Evolutionary conservation across 2,329 filamentous ascomycete genomes (phyloP).

Genomic region (Microthyrium microscopicum): DNA sequence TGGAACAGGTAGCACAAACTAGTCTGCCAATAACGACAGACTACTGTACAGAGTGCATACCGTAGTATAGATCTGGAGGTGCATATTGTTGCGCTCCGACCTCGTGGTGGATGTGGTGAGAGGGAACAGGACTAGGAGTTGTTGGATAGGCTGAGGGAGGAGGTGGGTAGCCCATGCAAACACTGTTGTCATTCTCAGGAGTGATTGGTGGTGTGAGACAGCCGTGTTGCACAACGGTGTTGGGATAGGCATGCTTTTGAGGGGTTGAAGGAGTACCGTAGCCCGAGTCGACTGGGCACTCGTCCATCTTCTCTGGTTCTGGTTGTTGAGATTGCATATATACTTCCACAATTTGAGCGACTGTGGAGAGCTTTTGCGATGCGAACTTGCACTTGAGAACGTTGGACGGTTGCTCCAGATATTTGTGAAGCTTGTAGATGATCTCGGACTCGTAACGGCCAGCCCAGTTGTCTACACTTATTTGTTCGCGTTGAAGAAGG

Average conservation of each 20-base stretch:
- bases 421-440: conserved; percentile 45
- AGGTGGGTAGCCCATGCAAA: conserved; percentile 17
- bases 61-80: no score
- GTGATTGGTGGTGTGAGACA: conserved; percentile 79
- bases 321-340: conserved; percentile 38
- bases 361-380: conserved; percentile 46
- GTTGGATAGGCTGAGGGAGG: no score
- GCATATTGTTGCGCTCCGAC: no score
- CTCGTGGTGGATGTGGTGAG: no score
- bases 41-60: no score
- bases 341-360: conserved; percentile 46
- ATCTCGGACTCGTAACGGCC: conserved; percentile 53
- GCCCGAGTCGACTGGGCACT: no score
- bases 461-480: conserved; percentile 60
- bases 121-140: no score
- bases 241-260: conserved; percentile 52
- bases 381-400: conserved; percentile 54
- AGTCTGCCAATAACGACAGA: no score
- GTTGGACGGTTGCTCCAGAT: conserved; percentile 49
- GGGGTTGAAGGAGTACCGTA: conserved; percentile 56
- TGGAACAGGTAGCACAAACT: no score
- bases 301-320: conserved; percentile 23
- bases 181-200: conserved; percentile 39
- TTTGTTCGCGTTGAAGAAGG: conserved; percentile 66
- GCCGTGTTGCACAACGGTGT: conserved; percentile 48